A percentile compares a stretch with the other conserved stretches of the same genome.
phyloP scores from a whole-genome alignment of 2,329 filamentous ascomycete species.

The Trichoderma citrinoviride region DNA sequence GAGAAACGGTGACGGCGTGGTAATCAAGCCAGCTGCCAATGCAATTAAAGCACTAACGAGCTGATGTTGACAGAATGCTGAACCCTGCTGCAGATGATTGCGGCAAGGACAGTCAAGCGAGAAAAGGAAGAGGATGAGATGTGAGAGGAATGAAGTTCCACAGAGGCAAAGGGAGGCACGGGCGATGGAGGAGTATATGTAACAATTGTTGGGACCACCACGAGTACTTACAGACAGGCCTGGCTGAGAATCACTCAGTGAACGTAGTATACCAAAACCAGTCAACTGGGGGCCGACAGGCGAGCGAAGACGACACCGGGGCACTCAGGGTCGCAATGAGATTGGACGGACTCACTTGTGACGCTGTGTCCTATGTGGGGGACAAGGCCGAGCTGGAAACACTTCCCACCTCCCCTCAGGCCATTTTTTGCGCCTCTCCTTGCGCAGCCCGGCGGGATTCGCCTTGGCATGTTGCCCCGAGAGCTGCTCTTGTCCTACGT shows the following conservation, averaged over 20 bases:
- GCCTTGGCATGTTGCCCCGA: slow-evolving; percentile 9
- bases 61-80: background rate
- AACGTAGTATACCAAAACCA: background rate
- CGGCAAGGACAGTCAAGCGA: background rate
- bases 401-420: slow-evolving; percentile 11
- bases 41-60: background rate
- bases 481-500: slow-evolving; percentile 11
- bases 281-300: background rate
- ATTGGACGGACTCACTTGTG: slow-evolving; percentile 13
- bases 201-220: slow-evolving; percentile 1
- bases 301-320: slow-evolving; percentile 15
- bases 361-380: slow-evolving; percentile 22
- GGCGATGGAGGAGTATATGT: slow-evolving; percentile 15
- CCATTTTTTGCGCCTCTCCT: background rate
- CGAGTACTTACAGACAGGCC: background rate
- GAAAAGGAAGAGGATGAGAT: background rate
- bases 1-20: background rate
- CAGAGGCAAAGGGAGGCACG: background rate
- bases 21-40: background rate
- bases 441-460: background rate
- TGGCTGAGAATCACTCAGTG: background rate
- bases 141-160: background rate
- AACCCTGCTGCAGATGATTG: background rate
- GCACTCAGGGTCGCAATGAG: background rate
- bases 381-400: slow-evolving; percentile 3